Percentiles rank a stretch among this genome's conserved stretches.
Conservation (phyloP, 495 filamentous ascomycete genomes). For the Staphylotrichum tortipilum region DNA sequence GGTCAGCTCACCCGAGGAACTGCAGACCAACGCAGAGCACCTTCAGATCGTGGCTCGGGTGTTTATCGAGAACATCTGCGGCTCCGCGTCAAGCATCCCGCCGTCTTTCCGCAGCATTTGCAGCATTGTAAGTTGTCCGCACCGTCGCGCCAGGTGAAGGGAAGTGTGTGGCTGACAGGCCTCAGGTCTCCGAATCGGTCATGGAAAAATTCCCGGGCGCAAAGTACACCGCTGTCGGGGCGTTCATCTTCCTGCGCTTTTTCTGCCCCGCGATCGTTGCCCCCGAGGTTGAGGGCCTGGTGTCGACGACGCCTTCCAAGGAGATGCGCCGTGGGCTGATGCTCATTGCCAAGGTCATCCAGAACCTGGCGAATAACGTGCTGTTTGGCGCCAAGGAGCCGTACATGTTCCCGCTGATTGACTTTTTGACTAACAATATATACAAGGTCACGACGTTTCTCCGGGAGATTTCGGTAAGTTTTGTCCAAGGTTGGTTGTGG, state of each 20-base stretch:
- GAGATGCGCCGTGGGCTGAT: slow-evolving; percentile 58
- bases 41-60: slow-evolving; percentile 53
- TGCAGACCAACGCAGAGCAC: slow-evolving; percentile 52
- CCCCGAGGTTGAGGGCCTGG: slow-evolving; percentile 56
- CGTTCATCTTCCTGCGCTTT: slow-evolving; percentile 61
- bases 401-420: slow-evolving; percentile 59
- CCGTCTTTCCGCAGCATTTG: slow-evolving; percentile 56
- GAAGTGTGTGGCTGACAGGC: neutral
- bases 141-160: neutral
- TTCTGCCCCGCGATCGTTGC: slow-evolving; percentile 63
- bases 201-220: slow-evolving; percentile 53
- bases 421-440: slow-evolving; percentile 56
- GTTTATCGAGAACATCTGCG: slow-evolving; percentile 59
- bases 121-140: slow-evolving; percentile 39
- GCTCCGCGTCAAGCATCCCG: slow-evolving; percentile 50
- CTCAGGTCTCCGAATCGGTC: slow-evolving; percentile 48
- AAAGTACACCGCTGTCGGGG: slow-evolving; percentile 62
- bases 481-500: neutral
- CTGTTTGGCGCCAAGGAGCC: slow-evolving; percentile 62
- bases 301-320: slow-evolving; percentile 47
- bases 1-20: slow-evolving; percentile 47
- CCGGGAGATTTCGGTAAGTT: slow-evolving; percentile 50
- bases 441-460: slow-evolving; percentile 55
- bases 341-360: slow-evolving; percentile 59
- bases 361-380: slow-evolving; percentile 62